Conservation (phyloP, 1,284 basidiomycete genomes). For the Leucoagaricus sp. region DNA sequence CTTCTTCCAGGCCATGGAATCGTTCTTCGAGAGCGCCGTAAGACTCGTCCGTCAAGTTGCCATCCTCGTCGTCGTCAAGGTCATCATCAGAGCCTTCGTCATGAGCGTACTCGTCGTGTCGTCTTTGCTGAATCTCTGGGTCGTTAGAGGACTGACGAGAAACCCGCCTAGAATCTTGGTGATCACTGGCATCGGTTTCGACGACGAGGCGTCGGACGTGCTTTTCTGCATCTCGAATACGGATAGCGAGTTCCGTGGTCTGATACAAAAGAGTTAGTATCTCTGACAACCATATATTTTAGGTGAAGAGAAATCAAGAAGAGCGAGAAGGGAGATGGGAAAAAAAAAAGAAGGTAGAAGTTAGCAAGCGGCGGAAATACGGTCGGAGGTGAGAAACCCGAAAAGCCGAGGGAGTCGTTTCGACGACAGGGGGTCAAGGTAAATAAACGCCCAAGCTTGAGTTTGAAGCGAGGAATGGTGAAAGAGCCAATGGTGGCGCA, state of each 20-base stretch:
- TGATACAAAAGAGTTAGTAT: slow-evolving; percentile 28
- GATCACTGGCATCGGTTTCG: slow-evolving; percentile 54
- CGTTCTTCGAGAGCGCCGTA: slow-evolving; percentile 84
- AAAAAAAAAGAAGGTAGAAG: no score
- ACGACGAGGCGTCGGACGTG: slow-evolving; percentile 78
- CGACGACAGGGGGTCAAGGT: background rate
- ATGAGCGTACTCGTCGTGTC: slow-evolving; percentile 50
- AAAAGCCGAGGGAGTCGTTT: background rate
- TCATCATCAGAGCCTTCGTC: slow-evolving; percentile 79
- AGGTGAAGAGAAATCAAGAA: background rate
- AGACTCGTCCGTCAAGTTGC: slow-evolving; percentile 60
- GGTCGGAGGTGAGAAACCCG: background rate
- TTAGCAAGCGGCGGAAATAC: no score
- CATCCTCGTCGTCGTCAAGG: slow-evolving; percentile 53
- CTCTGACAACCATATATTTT: background rate
- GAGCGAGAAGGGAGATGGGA: background rate
- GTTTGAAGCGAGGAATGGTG: no score
- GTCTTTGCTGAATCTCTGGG: slow-evolving; percentile 57
- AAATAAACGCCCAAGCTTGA: background rate
- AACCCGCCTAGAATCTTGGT: slow-evolving; percentile 18
- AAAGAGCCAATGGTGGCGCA: background rate
- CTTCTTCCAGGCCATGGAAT: slow-evolving; percentile 91
- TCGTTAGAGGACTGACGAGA: slow-evolving; percentile 36
- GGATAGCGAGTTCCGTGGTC: slow-evolving; percentile 81
- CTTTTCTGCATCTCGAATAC: slow-evolving; percentile 81